Percentiles rank a stretch among this genome's conserved stretches.
phyloP scores from a whole-genome alignment of 129 eudicot species.

The Daucus carota region DH1_v3.0 NC_030382.2:42477501-42478000 shows the following conservation, averaged over 20 bases:
- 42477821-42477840: too few species aligned
- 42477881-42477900: background rate
- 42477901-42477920: too few species aligned
- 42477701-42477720: background rate
- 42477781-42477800: too few species aligned
- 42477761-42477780: background rate
- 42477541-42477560: slow-evolving; percentile 6
- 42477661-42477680: slow-evolving; percentile 23
- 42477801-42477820: too few species aligned
- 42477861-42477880: too few species aligned
- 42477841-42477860: too few species aligned
- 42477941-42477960: too few species aligned
- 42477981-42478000: too few species aligned
- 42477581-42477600: slow-evolving; percentile 20
- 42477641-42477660: slow-evolving; percentile 21
- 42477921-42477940: too few species aligned
- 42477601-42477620: slow-evolving; percentile 3
- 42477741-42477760: background rate
- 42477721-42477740: background rate
- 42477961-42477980: too few species aligned
- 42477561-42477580: slow-evolving; percentile 13
- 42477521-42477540: background rate
- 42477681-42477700: background rate
- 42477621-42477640: slow-evolving; percentile 40
- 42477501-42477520: background rate